Conservation (phyloP, 176 grass and related monocot species). For the Olyra latifolia region DNA sequence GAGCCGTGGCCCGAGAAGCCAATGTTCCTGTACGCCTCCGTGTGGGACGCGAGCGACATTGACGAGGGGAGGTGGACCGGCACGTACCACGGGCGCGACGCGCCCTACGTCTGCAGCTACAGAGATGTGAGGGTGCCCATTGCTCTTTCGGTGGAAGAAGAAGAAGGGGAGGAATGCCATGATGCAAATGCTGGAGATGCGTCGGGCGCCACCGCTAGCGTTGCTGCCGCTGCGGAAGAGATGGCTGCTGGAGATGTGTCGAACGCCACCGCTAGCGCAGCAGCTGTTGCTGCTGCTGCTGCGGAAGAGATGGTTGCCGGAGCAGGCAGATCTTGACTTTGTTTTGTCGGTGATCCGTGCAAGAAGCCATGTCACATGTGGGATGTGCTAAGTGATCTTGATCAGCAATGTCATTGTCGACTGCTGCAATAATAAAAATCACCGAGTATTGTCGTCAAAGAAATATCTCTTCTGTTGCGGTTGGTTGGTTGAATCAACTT, state of each 20-base stretch:
- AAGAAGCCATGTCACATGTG: background rate
- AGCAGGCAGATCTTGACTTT: slow-evolving; percentile 1
- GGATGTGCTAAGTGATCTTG: background rate
- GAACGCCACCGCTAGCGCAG: too few relatives aligned
- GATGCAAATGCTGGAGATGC: background rate
- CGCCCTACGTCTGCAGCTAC: slow-evolving; percentile 71
- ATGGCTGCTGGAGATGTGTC: too few relatives aligned
- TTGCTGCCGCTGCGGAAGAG: background rate
- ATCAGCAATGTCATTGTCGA: background rate
- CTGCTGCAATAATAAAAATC: background rate
- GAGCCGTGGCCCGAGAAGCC: slow-evolving; percentile 67
- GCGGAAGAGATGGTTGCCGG: too few relatives aligned
- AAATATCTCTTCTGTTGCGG: background rate
- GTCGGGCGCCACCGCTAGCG: background rate
- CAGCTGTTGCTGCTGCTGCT: too few relatives aligned
- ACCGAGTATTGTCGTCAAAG: background rate
- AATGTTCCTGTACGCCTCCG: slow-evolving; percentile 74
- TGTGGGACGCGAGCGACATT: slow-evolving; percentile 73
- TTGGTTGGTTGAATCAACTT: background rate
- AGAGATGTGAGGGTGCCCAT: slow-evolving; percentile 54
- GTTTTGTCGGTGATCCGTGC: background rate
- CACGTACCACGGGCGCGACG: slow-evolving; percentile 52
- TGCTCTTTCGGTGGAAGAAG: slow-evolving; percentile 28
- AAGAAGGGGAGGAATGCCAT: background rate
- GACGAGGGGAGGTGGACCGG: slow-evolving; percentile 61